Evolutionary conservation across 2,329 filamentous ascomycete genomes (phyloP), one percentile per base, ranked within the genome.

Genomic region (Ceratocystis papillata): DNA sequence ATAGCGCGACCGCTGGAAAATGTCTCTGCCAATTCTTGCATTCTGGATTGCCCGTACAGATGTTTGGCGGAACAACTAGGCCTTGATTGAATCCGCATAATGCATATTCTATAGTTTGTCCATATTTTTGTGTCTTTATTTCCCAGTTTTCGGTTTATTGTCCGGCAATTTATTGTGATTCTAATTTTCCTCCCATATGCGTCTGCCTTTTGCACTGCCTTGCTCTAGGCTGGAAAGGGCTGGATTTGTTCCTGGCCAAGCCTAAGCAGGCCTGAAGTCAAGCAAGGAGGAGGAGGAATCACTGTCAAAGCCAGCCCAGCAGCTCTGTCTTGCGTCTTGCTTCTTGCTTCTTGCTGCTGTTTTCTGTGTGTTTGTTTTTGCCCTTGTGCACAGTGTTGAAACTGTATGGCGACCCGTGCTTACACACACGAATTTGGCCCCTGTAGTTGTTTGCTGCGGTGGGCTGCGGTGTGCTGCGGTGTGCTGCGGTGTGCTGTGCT

Each of bases 121-220:
- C 37, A 41, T 41, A 41, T 41, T 41, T 41, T 41, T 41, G 4
- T 41, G 3, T 15, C 12, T 12, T 12, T 41, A 15, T 41, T 41
- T 41, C 37, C 37, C 10, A 41, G 3, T 4, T 41, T 41, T 41
- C 37, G 12, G 12, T 41, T 41, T 41, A 41, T 41, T 41, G 37
- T 4, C 37, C 10, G 10, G 37, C 10, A 59, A 59, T 59, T 59
- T 33, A 59, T 59, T 17, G 37, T 25, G 10, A n/a, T 59, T 59
- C 15, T 59, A 33, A 17, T 53, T 41, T 41, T 53, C 15, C 10
- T 53, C 37, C 3, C 37, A 41, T 41, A 15, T 41, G 37, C 12
- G 37, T 53, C 22, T 22, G n/a, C 3, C n/a, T 59, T 59, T 59
- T 59, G 55, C 55, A 59, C 55, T 33, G 55, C 55, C 55, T 59